A percentile compares a stretch with the other conserved stretches of the same genome.
These are phyloP conservation scores for Aeminium ludgeri DNA, from an alignment of 495 filamentous ascomycete genomes.

Conservation along the genomic window DNA sequence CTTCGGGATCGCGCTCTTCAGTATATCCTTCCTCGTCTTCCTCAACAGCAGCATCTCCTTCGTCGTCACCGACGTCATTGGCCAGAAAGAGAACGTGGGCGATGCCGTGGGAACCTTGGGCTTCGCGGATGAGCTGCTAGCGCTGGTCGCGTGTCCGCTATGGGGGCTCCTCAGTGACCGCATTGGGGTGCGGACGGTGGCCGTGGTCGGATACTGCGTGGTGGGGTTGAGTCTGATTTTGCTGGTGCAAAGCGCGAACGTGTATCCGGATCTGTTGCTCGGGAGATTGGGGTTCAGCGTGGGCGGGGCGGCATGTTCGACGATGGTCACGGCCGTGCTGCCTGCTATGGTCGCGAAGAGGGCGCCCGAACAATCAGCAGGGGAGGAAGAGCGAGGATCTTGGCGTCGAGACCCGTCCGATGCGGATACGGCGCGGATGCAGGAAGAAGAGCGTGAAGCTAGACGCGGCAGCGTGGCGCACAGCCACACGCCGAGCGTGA, in stretches of 20 bases:
- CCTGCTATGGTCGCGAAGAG: conserved; percentile 48
- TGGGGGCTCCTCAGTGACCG: conserved; percentile 90
- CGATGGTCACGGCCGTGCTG: conserved; percentile 93
- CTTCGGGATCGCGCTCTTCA: conserved; percentile 77
- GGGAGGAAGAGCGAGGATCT: background rate
- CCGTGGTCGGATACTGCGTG: conserved; percentile 57
- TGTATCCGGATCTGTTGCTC: conserved; percentile 79
- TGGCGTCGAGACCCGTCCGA: conserved; percentile 3
- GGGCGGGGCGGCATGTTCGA: conserved; percentile 76
- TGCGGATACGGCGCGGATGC: conserved; percentile 8
- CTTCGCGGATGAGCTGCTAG: conserved; percentile 88
- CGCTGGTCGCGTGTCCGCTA: conserved; percentile 71
- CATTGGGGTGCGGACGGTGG: conserved; percentile 58
- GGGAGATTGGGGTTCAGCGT: conserved; percentile 77
- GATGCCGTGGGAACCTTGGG: conserved; percentile 86
- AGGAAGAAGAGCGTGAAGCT: conserved; percentile 7
- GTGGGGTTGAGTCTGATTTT: conserved; percentile 59
- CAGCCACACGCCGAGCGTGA: conserved; percentile 7
- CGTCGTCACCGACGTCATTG: conserved; percentile 81
- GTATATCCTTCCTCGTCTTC: conserved; percentile 93
- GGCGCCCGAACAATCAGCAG: conserved; percentile 2
- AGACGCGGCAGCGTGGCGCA: conserved; percentile 11
- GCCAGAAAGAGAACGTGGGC: conserved; percentile 57
- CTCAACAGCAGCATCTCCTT: conserved; percentile 88
- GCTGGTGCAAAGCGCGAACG: conserved; percentile 70